Conservation (phyloP, 169 alveolate genomes). For the Eimeria necatrix region DNA sequence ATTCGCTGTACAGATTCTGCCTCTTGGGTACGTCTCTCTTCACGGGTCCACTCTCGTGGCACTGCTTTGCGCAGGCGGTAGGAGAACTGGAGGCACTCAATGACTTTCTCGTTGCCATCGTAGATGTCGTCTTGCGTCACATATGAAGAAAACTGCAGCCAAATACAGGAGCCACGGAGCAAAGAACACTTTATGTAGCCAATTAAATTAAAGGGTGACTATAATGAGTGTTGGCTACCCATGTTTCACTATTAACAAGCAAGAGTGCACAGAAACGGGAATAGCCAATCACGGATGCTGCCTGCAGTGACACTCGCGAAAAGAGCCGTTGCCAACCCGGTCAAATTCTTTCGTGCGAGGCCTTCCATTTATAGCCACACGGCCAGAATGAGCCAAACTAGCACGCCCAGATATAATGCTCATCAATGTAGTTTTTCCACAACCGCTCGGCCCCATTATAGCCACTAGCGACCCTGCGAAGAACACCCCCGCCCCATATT, state of each 20-base stretch:
- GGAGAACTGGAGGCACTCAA: constrained; percentile 70
- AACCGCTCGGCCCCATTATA: constrained; percentile 70
- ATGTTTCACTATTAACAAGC: too few species aligned
- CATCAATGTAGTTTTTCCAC: constrained; percentile 75
- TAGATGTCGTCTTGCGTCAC: constrained; percentile 60
- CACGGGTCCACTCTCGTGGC: constrained; percentile 36
- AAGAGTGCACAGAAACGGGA: too few species aligned
- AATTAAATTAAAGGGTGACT: too few species aligned
- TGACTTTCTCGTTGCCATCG: constrained; percentile 71
- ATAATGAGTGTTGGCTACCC: too few species aligned
- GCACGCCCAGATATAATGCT: constrained; percentile 36
- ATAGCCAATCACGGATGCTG: too few species aligned
- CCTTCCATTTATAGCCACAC: constrained; percentile 37
- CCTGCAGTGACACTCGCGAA: too few species aligned
- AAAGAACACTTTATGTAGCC: not conserved
- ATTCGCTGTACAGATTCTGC: constrained; percentile 38
- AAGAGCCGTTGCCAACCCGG: constrained; percentile 9
- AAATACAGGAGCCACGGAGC: not conserved
- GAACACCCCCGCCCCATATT: not conserved
- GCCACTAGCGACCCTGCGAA: constrained; percentile 66
- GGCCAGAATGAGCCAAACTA: constrained; percentile 15
- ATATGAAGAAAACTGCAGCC: constrained; percentile 38
- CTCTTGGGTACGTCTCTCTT: not conserved
- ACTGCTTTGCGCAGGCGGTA: constrained; percentile 56
- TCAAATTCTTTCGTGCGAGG: constrained; percentile 44